Conservation (phyloP, 768 basidiomycete genomes). For the Candolleomyces efflorescens region DNA sequence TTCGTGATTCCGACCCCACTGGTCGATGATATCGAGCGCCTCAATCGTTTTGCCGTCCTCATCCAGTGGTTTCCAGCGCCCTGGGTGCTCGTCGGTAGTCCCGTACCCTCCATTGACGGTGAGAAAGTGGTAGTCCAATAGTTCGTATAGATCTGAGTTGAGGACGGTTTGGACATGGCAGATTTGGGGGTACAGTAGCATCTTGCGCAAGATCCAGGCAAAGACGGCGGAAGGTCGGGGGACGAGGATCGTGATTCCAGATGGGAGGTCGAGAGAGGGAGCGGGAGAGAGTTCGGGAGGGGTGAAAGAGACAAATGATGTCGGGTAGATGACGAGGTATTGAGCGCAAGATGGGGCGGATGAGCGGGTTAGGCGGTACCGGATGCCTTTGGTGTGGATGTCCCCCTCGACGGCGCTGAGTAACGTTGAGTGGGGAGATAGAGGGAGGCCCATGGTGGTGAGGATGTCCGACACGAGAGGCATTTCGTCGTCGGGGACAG, state of each 20-base stretch:
- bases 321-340: slow-evolving; percentile 16
- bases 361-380: slow-evolving; percentile 18
- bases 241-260: slow-evolving; percentile 18
- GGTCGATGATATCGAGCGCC: slow-evolving; percentile 10
- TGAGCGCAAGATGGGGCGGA: slow-evolving; percentile 12
- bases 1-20: slow-evolving; percentile 14
- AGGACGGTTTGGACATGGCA: slow-evolving; percentile 18
- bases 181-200: slow-evolving; percentile 20
- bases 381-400: slow-evolving; percentile 16
- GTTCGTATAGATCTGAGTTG: slow-evolving; percentile 27
- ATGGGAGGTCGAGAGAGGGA: slow-evolving; percentile 13
- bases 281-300: slow-evolving; percentile 15
- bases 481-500: slow-evolving; percentile 20
- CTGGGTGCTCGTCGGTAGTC: slow-evolving; percentile 24
- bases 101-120: slow-evolving; percentile 24
- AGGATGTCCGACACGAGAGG: slow-evolving; percentile 18
- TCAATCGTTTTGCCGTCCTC: slow-evolving; percentile 17
- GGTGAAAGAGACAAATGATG: slow-evolving; percentile 22
- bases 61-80: slow-evolving; percentile 16
- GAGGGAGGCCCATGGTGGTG: slow-evolving; percentile 17
- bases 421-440: slow-evolving; percentile 15
- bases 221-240: slow-evolving; percentile 26
- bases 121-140: slow-evolving; percentile 29
- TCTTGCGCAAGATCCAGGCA: slow-evolving; percentile 28
- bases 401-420: slow-evolving; percentile 16